Percentiles rank a stretch among this genome's conserved stretches.
Evolutionary conservation across 208 protist genomes (phyloP).

Genomic region (Phytomonas serpens): DNA sequence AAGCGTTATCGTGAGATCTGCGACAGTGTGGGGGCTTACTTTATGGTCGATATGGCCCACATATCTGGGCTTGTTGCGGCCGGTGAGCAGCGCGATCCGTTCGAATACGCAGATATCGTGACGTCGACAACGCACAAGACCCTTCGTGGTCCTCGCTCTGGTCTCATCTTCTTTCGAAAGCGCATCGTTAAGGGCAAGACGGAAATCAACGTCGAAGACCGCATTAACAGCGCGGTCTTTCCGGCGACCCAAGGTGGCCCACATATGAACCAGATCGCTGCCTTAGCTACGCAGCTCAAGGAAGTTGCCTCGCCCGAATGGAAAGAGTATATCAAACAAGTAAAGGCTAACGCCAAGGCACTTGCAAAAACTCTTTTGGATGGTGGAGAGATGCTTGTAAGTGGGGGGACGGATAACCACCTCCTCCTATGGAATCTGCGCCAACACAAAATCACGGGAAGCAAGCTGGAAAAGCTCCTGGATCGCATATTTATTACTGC

Average conservation of each 20-base stretch:
- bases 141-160: conserved; percentile 96
- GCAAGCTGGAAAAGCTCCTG: conserved; percentile 95
- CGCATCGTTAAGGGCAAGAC: conserved; percentile 50
- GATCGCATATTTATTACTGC: conserved; percentile 88
- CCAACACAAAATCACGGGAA: conserved; percentile 90
- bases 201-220: conserved; percentile 82
- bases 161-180: conserved; percentile 98
- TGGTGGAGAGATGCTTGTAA: conserved; percentile 91
- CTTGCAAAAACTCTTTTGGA: conserved; percentile 76
- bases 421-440: conserved; percentile 97
- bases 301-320: conserved; percentile 92
- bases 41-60: conserved; percentile 99
- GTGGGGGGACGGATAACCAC: conserved; percentile 97
- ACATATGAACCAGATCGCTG: conserved; percentile 98
- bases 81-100: conserved; percentile 82
- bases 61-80: conserved; percentile 92
- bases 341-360: conserved; percentile 82
- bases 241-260: conserved; percentile 97
- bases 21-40: conserved; percentile 82
- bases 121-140: conserved; percentile 99
- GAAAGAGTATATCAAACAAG: conserved; percentile 90
- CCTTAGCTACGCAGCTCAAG: conserved; percentile 93
- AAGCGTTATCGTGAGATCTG: conserved; percentile 74
- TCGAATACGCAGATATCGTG: conserved; percentile 97
- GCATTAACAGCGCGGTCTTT: conserved; percentile 98